Conservation (phyloP, 2,329 filamentous ascomycete species). For the Fusarium xyrophilum region DNA sequence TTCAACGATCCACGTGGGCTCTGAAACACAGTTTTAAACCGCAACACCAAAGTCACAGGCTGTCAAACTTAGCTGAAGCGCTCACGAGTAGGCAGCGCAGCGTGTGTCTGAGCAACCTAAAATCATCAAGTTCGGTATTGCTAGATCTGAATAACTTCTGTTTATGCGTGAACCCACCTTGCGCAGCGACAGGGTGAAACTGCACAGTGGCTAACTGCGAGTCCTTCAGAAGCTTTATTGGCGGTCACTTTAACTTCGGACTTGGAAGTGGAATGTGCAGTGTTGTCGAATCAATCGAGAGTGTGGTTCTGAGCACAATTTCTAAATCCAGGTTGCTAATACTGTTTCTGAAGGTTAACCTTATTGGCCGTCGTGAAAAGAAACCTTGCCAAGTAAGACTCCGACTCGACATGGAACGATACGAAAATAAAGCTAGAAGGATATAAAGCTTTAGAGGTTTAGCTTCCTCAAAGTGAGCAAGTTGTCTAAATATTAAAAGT, state of each 20-base stretch:
- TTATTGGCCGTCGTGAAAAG: fast-evolving
- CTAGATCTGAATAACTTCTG: too few relatives aligned
- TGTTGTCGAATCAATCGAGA: fast-evolving
- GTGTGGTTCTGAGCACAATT: fast-evolving
- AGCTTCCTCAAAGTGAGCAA: fast-evolving
- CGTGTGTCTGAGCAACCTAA: too few relatives aligned
- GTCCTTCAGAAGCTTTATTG: fast-evolving
- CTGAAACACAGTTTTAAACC: fast-evolving
- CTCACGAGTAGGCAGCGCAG: too few relatives aligned
- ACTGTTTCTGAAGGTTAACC: background rate
- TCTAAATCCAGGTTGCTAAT: fast-evolving
- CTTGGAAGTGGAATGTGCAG: fast-evolving
- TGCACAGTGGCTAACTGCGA: fast-evolving
- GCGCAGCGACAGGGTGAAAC: background rate
- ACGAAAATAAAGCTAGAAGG: fast-evolving
- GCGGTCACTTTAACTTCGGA: fast-evolving
- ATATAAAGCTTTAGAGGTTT: fast-evolving
- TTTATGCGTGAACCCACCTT: too few relatives aligned
- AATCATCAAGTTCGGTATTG: too few relatives aligned
- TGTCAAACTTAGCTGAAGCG: fast-evolving
- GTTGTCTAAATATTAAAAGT: fast-evolving
- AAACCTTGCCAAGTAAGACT: background rate
- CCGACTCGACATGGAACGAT: fast-evolving
- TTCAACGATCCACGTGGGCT: fast-evolving
- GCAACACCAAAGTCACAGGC: fast-evolving